A percentile compares a stretch with the other conserved stretches of the same genome.
phyloP scores from a whole-genome alignment of 805 yeast genomes.

The Kuraishia cidri region DNA sequence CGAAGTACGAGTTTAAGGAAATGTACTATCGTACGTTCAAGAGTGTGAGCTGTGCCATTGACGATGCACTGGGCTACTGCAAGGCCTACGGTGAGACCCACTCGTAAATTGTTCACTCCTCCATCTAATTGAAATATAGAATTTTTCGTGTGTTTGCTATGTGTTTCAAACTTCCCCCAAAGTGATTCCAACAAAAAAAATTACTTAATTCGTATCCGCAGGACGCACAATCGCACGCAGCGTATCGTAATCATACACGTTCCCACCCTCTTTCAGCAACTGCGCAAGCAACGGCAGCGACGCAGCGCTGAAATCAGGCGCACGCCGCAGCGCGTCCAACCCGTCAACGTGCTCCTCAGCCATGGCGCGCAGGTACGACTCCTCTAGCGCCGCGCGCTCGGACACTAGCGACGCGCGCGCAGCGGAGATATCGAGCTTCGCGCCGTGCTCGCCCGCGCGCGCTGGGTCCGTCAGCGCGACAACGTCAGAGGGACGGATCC shows the following conservation, averaged over 20 bases:
- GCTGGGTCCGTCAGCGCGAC: no score
- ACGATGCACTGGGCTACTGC: constrained; percentile 18
- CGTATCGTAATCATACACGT: constrained; percentile 50
- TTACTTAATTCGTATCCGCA: no score
- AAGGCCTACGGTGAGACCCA: constrained; percentile 15
- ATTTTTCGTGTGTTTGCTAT: no score
- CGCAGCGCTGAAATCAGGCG: constrained; percentile 50
- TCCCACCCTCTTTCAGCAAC: constrained; percentile 47
- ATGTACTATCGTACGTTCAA: constrained; percentile 10
- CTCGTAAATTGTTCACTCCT: not conserved
- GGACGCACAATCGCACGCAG: constrained; percentile 11
- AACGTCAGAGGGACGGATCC: no score
- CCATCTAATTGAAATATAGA: not conserved
- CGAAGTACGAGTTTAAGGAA: not conserved
- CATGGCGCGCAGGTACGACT: constrained; percentile 44
- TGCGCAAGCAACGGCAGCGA: constrained; percentile 50
- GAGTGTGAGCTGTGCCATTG: constrained; percentile 21
- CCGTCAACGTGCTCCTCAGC: constrained; percentile 54
- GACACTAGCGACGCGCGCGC: constrained; percentile 2
- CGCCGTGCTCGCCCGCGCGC: constrained; percentile 4
- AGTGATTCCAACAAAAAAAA: no score
- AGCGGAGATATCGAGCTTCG: constrained; percentile 2
- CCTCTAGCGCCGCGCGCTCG: constrained; percentile 28
- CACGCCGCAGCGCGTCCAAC: constrained; percentile 46
- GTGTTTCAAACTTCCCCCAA: no score